Base-by-base conservation (phyloP, 768 basidiomycete species). In the Russula sp. region DNA sequence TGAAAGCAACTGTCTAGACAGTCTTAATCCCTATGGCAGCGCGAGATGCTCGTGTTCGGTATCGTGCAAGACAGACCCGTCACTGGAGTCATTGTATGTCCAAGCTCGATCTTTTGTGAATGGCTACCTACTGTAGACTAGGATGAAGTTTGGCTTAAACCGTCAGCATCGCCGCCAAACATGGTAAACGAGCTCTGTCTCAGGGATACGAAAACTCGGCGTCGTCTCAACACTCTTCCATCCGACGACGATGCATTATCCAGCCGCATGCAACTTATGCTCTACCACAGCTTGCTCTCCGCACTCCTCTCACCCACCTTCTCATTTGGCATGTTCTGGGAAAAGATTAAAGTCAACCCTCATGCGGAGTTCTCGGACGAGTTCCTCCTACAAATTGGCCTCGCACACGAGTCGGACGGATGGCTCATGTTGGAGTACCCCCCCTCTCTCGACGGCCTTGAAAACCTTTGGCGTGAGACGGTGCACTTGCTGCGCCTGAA, bases 41-140 rank as follows among this genome's bases (percentile, higher is more conserved):
- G 93, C 8, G 93, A 96, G 73, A 78, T 94, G 56, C 90, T 90
- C 4, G 86, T 95, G 2, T 90, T 93, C 64, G 88, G 89, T 0
- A 77, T 90, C 58, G 71, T 92, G 5, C 79, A 87, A 29, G 81
- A 74, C 29, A 76, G 85, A 57, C 74, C 88, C 22, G 78, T 95
- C 16, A 70, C 83, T 29, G 93, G 93, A 1, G 76, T 92, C 36
- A 88, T 95, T 45, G 93, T 89, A 70, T 61, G 79, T 63, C 48
- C 38, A 43, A 9, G 16, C 48, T 35, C 20, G 43, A 48, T 34
- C 39, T 49, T 39, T 9, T 5, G 22, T 39, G 7, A 18, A 47
- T 22, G 10, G 47, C 13, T 43, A 54, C 34, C 14, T 52, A 45
- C 53, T 38, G 20, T 43, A 22, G 54, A 41, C 41, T 65, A 85